Evolutionary conservation across 495 filamentous ascomycete genomes (phyloP).

Genomic region (Hypoxylon cercidicola): DNA sequence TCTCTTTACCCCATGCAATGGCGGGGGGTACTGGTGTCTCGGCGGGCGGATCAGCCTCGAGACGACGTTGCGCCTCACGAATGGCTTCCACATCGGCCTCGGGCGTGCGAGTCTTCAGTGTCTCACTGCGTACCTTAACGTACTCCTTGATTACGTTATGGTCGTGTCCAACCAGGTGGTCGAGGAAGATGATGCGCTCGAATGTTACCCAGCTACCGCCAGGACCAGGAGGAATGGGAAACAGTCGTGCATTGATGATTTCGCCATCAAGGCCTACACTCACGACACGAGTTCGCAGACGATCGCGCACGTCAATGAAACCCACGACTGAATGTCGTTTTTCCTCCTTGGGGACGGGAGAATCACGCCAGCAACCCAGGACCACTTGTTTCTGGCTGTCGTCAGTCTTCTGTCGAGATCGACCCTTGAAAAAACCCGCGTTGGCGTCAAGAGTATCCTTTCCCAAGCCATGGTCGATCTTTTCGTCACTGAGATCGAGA

Average conservation of each 20-base stretch:
- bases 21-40: constrained; percentile 47
- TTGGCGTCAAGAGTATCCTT: constrained; percentile 41
- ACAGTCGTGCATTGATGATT: constrained; percentile 49
- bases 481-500: constrained; percentile 51
- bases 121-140: constrained; percentile 60
- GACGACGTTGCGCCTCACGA: constrained; percentile 50
- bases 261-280: constrained; percentile 50
- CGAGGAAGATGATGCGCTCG: constrained; percentile 60
- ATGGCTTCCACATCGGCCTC: constrained; percentile 50
- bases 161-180: constrained; percentile 57
- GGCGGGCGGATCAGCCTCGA: constrained; percentile 48
- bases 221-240: constrained; percentile 60
- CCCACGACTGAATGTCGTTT: constrained; percentile 63
- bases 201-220: constrained; percentile 68
- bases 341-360: constrained; percentile 49
- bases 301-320: constrained; percentile 64
- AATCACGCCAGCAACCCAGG: constrained; percentile 66
- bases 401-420: constrained; percentile 42
- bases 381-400: constrained; percentile 53
- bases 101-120: constrained; percentile 17
- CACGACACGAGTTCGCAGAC: constrained; percentile 63
- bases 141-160: constrained; percentile 65
- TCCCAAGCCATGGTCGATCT: constrained; percentile 37
- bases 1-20: constrained; percentile 56
- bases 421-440: constrained; percentile 20